Evolutionary conservation across 2,329 filamentous ascomycete genomes (phyloP).

Genomic region (Alternaria infectoria): DNA sequence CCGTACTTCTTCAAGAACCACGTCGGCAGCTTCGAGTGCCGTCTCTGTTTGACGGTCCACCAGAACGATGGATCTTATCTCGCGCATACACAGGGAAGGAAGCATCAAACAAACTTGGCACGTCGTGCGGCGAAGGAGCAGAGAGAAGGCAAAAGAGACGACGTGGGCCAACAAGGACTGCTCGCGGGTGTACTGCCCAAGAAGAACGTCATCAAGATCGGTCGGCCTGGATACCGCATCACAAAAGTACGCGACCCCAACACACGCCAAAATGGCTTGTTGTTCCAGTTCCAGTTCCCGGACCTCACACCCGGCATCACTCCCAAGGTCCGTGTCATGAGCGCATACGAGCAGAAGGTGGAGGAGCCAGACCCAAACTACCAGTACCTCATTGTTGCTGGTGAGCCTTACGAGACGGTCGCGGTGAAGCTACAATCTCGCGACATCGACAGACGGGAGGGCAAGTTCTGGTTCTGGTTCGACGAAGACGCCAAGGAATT

Average conservation of each 20-base stretch:
- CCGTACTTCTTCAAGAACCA: slow-evolving; percentile 99
- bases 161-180: slow-evolving; percentile 75
- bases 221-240: slow-evolving; percentile 95
- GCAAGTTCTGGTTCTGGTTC: slow-evolving; percentile 91
- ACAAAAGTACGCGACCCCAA: slow-evolving; percentile 92
- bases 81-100: slow-evolving; percentile 96
- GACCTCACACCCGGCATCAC: slow-evolving; percentile 78
- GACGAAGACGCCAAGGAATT: slow-evolving; percentile 96
- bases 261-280: slow-evolving; percentile 83
- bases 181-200: slow-evolving; percentile 71
- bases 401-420: slow-evolving; percentile 97
- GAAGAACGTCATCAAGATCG: slow-evolving; percentile 91
- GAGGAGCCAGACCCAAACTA: slow-evolving; percentile 91
- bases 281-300: slow-evolving; percentile 97
- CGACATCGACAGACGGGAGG: slow-evolving; percentile 89
- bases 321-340: slow-evolving; percentile 95
- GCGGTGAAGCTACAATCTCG: slow-evolving; percentile 93
- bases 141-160: slow-evolving; percentile 78
- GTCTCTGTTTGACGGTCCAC: slow-evolving; percentile 94
- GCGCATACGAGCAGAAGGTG: slow-evolving; percentile 92
- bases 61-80: slow-evolving; percentile 99
- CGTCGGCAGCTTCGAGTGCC: slow-evolving; percentile 96
- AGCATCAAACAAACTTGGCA: slow-evolving; percentile 98
- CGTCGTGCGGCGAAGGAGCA: slow-evolving; percentile 94
- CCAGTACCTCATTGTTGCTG: slow-evolving; percentile 93